phyloP scores from a whole-genome alignment of 305 asterid species.

The Rubia balearica region DNA sequence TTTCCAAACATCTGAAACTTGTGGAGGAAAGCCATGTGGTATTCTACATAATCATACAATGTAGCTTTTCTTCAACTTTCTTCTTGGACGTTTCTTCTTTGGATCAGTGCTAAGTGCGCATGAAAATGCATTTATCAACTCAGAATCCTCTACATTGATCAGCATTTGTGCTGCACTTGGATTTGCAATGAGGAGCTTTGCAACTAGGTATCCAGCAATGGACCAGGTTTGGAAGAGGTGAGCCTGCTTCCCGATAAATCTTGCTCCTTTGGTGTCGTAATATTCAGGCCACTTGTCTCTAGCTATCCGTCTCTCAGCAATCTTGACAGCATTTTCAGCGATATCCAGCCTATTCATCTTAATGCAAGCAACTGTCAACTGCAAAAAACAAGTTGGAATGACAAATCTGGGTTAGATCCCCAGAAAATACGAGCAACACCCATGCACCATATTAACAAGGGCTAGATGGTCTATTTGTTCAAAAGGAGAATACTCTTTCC shows the following conservation, averaged over 20 bases:
- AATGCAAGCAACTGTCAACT: constrained; percentile 88
- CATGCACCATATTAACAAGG: neutral
- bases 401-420: neutral
- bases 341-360: constrained; percentile 83
- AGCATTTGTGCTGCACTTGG: constrained; percentile 73
- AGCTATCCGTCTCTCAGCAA: constrained; percentile 60
- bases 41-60: constrained; percentile 38
- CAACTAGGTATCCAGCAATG: constrained; percentile 82
- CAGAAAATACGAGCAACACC: neutral
- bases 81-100: constrained; percentile 56
- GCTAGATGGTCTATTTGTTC: neutral
- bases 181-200: constrained; percentile 65
- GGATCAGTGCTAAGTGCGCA: constrained; percentile 52
- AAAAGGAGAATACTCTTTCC: neutral
- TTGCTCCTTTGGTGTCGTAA: constrained; percentile 83
- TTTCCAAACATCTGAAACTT: neutral
- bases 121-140: constrained; percentile 59
- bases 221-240: constrained; percentile 90
- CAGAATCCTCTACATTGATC: constrained; percentile 64
- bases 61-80: constrained; percentile 52
- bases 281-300: constrained; percentile 90
- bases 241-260: constrained; percentile 87
- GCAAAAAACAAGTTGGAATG: constrained; percentile 18
- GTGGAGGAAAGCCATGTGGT: neutral
- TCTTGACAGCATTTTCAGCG: constrained; percentile 71